These are phyloP conservation scores for Microsporum canis DNA, from an alignment of 2,329 filamentous ascomycete genomes.

Conservation along the genomic window DNA sequence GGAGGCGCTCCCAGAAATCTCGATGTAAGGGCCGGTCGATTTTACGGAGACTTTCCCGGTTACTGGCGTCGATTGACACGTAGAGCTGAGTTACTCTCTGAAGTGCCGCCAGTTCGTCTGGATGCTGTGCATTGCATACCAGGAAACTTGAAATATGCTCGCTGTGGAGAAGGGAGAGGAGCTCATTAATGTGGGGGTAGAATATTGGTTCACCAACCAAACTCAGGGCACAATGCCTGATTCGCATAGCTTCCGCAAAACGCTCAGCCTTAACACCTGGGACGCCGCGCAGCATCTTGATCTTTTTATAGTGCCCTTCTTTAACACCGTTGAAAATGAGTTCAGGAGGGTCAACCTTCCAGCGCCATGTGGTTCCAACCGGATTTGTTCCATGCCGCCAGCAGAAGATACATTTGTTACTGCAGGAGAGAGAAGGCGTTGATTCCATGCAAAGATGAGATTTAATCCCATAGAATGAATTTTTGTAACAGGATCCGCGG, in stretches of 20 bases:
- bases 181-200: slow-evolving; percentile 94
- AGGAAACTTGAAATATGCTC: slow-evolving; percentile 88
- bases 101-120: slow-evolving; percentile 72
- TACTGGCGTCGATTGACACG: slow-evolving; percentile 89
- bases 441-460: slow-evolving; percentile 98
- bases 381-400: slow-evolving; percentile 98
- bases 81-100: slow-evolving; percentile 88
- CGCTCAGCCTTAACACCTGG: slow-evolving; percentile 85
- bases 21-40: slow-evolving; percentile 89
- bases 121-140: slow-evolving; percentile 95
- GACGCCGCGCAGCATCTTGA: slow-evolving; percentile 91
- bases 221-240: slow-evolving; percentile 82
- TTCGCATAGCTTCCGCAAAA: slow-evolving; percentile 84
- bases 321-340: slow-evolving; percentile 85
- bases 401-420: slow-evolving; percentile 98
- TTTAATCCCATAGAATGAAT: slow-evolving; percentile 90
- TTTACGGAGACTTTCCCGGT: slow-evolving; percentile 71
- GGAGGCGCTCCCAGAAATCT: slow-evolving; percentile 96
- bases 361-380: slow-evolving; percentile 92
- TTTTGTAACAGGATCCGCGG: slow-evolving; percentile 94
- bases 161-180: slow-evolving; percentile 67
- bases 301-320: slow-evolving; percentile 88
- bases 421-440: slow-evolving; percentile 87
- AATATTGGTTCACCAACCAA: slow-evolving; percentile 98
- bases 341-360: slow-evolving; percentile 84